phyloP scores from a whole-genome alignment of 2,329 filamentous ascomycete genomes.

The Xylaria sp. region DNA sequence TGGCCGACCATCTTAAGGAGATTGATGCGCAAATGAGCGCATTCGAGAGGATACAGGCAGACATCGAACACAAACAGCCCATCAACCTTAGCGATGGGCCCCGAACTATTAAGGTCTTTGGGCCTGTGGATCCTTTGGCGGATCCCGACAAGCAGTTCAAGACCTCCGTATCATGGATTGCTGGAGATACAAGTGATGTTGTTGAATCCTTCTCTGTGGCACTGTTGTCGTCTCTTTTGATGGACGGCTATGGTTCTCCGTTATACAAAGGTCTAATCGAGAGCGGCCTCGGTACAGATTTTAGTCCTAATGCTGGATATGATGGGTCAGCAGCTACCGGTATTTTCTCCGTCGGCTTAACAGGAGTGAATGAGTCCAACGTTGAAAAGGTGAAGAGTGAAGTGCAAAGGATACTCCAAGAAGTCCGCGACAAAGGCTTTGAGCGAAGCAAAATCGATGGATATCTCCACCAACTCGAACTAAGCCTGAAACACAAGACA shows the following conservation, averaged over 20 bases:
- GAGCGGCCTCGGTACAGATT: conserved; percentile 88
- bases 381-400: conserved; percentile 79
- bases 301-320: conserved; percentile 93
- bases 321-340: conserved; percentile 80
- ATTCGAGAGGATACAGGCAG: conserved; percentile 76
- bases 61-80: conserved; percentile 79
- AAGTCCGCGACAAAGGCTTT: conserved; percentile 80
- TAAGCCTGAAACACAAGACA: conserved; percentile 95
- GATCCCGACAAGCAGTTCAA: conserved; percentile 90
- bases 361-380: conserved; percentile 85
- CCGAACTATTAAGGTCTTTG: conserved; percentile 74
- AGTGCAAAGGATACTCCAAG: conserved; percentile 76
- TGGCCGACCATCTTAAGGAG: conserved; percentile 82
- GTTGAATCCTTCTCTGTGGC: conserved; percentile 89
- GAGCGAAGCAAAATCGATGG: conserved; percentile 92
- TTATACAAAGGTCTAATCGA: conserved; percentile 91
- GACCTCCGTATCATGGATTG: conserved; percentile 92
- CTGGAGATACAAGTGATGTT: conserved; percentile 82
- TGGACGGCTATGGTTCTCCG: conserved; percentile 95
- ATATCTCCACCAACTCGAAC: conserved; percentile 90
- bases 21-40: conserved; percentile 77
- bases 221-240: conserved; percentile 82
- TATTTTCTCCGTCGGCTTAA: conserved; percentile 90
- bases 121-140: conserved; percentile 87
- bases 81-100: conserved; percentile 75